phyloP scores from a whole-genome alignment of 23 red algal species.

The Chondrus crispus region DNA sequence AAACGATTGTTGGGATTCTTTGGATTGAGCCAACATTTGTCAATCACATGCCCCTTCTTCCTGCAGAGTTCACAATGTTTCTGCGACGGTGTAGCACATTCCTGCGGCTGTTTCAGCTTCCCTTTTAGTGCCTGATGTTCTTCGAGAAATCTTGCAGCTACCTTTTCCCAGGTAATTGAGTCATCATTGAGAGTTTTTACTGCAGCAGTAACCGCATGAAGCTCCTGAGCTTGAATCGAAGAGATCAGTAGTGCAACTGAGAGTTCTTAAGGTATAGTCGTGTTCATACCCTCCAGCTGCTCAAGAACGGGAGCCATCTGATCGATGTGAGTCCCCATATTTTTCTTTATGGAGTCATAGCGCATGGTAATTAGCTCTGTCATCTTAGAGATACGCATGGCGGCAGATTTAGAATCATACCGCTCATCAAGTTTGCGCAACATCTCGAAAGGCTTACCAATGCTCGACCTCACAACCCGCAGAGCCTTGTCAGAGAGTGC shows the following conservation, averaged over 20 bases:
- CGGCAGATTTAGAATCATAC: conserved; percentile 29
- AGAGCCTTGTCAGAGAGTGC: conserved; percentile 3
- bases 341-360: not conserved
- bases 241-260: conserved; percentile 2
- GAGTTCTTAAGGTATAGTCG: conserved; percentile 5
- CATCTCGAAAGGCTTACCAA: conserved; percentile 29
- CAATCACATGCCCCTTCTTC: not conserved
- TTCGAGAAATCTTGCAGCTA: not conserved
- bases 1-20: conserved; percentile 7
- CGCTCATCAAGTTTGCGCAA: not conserved
- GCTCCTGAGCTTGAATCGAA: not conserved
- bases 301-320: not conserved
- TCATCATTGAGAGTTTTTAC: conserved; percentile 29
- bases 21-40: conserved; percentile 20
- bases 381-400: conserved; percentile 16
- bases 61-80: conserved; percentile 10
- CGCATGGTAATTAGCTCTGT: not conserved
- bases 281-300: not conserved
- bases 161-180: conserved; percentile 17
- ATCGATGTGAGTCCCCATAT: conserved; percentile 23
- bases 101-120: not conserved
- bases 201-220: conserved; percentile 8
- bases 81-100: not conserved
- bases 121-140: not conserved
- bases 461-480: not conserved